phyloP scores from a whole-genome alignment of 2,329 filamentous ascomycete species.

The Verticillium nonalfalfae region DNA sequence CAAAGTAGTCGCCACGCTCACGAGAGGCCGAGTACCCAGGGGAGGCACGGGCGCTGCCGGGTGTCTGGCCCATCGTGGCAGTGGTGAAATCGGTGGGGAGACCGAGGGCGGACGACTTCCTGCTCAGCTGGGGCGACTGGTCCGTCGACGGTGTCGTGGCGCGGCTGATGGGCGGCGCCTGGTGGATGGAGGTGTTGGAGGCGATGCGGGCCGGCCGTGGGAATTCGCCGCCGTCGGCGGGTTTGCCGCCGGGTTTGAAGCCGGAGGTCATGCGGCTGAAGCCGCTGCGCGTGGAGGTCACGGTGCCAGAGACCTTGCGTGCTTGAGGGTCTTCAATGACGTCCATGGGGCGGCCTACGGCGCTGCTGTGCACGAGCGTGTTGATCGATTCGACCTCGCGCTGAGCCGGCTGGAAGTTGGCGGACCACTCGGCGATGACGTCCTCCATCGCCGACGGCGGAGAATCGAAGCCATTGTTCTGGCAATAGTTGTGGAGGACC shows the following conservation, averaged over 20 bases:
- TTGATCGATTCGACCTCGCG: constrained; percentile 60
- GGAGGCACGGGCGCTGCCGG: constrained; percentile 20
- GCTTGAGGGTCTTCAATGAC: constrained; percentile 21
- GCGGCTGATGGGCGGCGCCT: constrained; percentile 2
- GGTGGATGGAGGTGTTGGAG: constrained; percentile 23
- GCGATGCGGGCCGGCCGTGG: constrained; percentile 19
- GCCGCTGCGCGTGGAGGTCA: constrained; percentile 22
- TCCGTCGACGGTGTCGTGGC: constrained; percentile 4
- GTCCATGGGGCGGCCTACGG: constrained; percentile 43
- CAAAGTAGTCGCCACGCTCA: constrained; percentile 23
- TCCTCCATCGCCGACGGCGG: constrained; percentile 67
- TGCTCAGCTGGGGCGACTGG: constrained; percentile 18
- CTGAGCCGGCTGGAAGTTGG: constrained; percentile 55
- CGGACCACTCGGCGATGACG: constrained; percentile 61
- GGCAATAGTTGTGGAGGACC: constrained; percentile 65
- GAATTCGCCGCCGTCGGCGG: constrained; percentile 13
- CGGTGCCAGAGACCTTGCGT: constrained; percentile 16
- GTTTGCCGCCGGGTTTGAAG: constrained; percentile 28
- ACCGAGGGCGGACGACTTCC: constrained; percentile 21
- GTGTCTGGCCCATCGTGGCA: constrained; percentile 30
- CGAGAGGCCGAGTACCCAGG: constrained; percentile 11
- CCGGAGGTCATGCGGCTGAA: constrained; percentile 32
- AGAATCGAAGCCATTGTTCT: constrained; percentile 61
- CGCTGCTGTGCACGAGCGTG: constrained; percentile 61
- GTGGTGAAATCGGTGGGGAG: constrained; percentile 38